phyloP scores from a whole-genome alignment of 2,329 filamentous ascomycete genomes.

The Paracoccidioides brasiliensis region DNA sequence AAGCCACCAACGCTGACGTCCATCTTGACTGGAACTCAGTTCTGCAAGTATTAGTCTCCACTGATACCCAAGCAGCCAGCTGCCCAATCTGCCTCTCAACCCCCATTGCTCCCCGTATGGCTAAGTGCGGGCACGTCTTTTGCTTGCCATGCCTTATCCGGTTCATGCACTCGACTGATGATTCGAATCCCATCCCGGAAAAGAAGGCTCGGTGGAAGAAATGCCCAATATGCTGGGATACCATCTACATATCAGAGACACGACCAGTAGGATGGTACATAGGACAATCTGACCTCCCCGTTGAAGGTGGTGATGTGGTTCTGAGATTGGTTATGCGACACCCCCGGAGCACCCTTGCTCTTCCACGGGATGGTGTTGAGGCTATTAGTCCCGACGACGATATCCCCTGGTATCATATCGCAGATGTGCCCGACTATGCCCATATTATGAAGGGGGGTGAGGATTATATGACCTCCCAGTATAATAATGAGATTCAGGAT shows the following conservation, averaged over 20 bases:
- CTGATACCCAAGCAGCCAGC: constrained; percentile 72
- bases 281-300: constrained; percentile 61
- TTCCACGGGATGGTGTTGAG: constrained; percentile 59
- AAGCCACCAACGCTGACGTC: constrained; percentile 75
- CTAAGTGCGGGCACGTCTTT: constrained; percentile 93
- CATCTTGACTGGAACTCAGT: constrained; percentile 85
- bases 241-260: constrained; percentile 81
- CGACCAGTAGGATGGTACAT: constrained; percentile 82
- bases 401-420: constrained; percentile 89
- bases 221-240: constrained; percentile 91
- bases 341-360: constrained; percentile 67
- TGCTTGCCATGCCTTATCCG: constrained; percentile 86
- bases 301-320: constrained; percentile 79
- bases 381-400: constrained; percentile 53
- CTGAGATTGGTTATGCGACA: constrained; percentile 72
- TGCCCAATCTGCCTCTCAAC: constrained; percentile 93
- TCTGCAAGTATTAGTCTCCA: constrained; percentile 79
- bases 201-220: constrained; percentile 78
- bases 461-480: constrained; percentile 74
- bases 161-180: constrained; percentile 84
- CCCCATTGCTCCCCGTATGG: constrained; percentile 90
- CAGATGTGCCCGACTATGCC: constrained; percentile 87
- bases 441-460: constrained; percentile 89
- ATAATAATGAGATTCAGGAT: constrained; percentile 62
- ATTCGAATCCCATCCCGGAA: constrained; percentile 44